Conservation (phyloP, 2,329 filamentous ascomycete species). For the Penicillium verrucosum region DNA sequence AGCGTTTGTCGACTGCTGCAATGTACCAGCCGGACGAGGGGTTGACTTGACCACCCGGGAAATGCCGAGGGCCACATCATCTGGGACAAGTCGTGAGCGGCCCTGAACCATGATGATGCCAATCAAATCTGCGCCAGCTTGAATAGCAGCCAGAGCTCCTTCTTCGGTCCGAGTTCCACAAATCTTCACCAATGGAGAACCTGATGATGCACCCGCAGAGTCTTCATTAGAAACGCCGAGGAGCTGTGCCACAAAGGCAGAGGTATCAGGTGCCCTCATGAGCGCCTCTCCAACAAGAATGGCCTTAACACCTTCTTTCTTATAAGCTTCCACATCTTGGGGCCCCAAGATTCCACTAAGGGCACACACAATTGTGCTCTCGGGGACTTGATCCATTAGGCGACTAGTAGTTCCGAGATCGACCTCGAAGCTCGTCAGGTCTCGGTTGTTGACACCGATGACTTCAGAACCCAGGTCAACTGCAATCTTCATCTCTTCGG, state of each 20-base stretch:
- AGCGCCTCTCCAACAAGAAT: conserved; percentile 93
- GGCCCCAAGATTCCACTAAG: conserved; percentile 89
- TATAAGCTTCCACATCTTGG: conserved; percentile 82
- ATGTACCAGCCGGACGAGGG: conserved; percentile 26
- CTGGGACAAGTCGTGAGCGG: conserved; percentile 73
- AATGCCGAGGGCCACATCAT: conserved; percentile 76
- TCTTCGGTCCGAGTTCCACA: conserved; percentile 85
- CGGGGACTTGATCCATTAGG: conserved; percentile 79
- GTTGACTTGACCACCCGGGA: conserved; percentile 68
- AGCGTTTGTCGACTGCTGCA: conserved; percentile 22
- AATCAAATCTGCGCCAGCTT: conserved; percentile 85
- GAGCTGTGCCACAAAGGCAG: conserved; percentile 77
- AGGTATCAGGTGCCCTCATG: conserved; percentile 84
- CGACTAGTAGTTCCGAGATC: conserved; percentile 89
- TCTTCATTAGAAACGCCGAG: conserved; percentile 56
- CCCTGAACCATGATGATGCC: conserved; percentile 88
- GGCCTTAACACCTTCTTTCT: conserved; percentile 84
- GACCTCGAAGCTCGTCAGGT: conserved; percentile 93
- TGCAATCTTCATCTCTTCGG: conserved; percentile 86
- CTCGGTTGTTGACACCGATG: conserved; percentile 96
- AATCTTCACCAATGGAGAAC: conserved; percentile 76
- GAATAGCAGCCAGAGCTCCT: conserved; percentile 73
- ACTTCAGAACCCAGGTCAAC: conserved; percentile 82
- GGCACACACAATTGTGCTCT: conserved; percentile 84
- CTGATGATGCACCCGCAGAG: conserved; percentile 16